Evolutionary conservation across 306 rosid genomes (phyloP).

Genomic region (Castanospermum australe): DNA sequence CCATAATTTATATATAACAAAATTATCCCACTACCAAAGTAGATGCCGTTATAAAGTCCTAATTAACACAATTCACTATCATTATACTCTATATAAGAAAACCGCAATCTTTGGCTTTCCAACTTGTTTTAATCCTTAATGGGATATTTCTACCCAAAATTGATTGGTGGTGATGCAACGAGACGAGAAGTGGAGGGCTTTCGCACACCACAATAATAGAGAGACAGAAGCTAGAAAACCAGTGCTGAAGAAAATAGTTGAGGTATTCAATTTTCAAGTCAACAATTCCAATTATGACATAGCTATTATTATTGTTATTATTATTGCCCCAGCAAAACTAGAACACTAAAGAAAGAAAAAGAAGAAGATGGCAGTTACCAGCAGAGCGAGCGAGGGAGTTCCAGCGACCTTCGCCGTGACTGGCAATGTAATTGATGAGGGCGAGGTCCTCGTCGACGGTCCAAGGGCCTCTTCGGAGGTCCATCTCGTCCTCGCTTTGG

Average conservation of each 20-base stretch:
- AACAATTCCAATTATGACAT: conserved; percentile 24
- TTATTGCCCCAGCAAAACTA: neutral
- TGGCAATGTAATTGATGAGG: conserved; percentile 88
- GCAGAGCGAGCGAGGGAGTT: conserved; percentile 85
- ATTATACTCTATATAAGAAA: conserved; percentile 29
- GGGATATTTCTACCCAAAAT: neutral
- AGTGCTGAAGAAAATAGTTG: conserved; percentile 21
- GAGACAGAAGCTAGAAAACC: neutral
- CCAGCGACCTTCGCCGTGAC: conserved; percentile 95
- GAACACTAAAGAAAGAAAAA: neutral
- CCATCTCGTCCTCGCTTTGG: conserved; percentile 50
- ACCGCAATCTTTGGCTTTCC: conserved; percentile 43
- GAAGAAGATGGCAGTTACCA: conserved; percentile 14
- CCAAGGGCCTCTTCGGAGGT: conserved; percentile 91
- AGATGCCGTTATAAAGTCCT: conserved; percentile 34
- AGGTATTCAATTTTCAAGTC: neutral
- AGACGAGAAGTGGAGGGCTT: conserved; percentile 31
- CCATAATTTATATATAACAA: too few species aligned
- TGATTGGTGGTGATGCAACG: conserved; percentile 35
- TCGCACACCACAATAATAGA: conserved; percentile 33
- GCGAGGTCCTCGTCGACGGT: conserved; percentile 82
- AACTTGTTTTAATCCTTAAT: neutral
- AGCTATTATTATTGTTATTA: neutral
- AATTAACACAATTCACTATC: conserved; percentile 25
- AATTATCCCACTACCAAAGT: conserved; percentile 36